A percentile compares a stretch with the other conserved stretches of the same genome.
Conservation (phyloP, 768 basidiomycete genomes). For the Strobilomyces dryophilus region DNA sequence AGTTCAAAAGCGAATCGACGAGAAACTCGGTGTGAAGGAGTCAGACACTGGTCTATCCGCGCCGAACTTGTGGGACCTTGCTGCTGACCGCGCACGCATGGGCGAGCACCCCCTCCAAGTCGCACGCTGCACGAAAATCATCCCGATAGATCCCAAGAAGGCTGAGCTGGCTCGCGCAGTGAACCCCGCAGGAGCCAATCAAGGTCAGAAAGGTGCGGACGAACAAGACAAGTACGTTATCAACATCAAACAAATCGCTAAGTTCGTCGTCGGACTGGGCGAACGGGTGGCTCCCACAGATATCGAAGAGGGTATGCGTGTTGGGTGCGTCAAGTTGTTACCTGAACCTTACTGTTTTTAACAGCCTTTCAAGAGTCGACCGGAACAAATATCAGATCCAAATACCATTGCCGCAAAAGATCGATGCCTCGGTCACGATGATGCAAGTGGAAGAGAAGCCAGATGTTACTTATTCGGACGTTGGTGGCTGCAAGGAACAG, state of each 20-base stretch:
- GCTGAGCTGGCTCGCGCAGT: conserved; percentile 77
- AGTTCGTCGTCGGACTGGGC: conserved; percentile 96
- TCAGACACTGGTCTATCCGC: conserved; percentile 96
- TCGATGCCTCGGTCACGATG: conserved; percentile 99
- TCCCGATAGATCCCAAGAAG: conserved; percentile 70
- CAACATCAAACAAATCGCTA: conserved; percentile 99
- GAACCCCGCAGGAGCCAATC: conserved; percentile 70
- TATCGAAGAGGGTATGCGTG: conserved; percentile 99
- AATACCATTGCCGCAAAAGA: conserved; percentile 97
- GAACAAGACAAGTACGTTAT: conserved; percentile 99
- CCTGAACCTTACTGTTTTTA: not conserved
- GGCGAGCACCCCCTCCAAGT: conserved; percentile 93
- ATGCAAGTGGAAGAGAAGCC: conserved; percentile 99
- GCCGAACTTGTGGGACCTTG: conserved; percentile 96
- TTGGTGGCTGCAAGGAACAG: conserved; percentile 99
- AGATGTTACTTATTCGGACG: conserved; percentile 95
- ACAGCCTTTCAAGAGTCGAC: conserved; percentile 62
- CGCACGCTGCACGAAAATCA: conserved; percentile 98
- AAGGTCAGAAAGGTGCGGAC: conserved; percentile 94
- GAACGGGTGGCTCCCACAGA: conserved; percentile 97
- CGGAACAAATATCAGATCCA: conserved; percentile 98
- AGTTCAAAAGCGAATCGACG: conserved; percentile 95
- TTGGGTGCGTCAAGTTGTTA: conserved; percentile 64
- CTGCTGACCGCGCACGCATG: conserved; percentile 90
- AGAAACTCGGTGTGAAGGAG: conserved; percentile 98